Percentiles rank a stretch among this genome's conserved stretches.
These are phyloP conservation scores for Pseudozyma tsukubaensis DNA, from an alignment of 1,284 basidiomycete species.

Conservation along the genomic window DNA sequence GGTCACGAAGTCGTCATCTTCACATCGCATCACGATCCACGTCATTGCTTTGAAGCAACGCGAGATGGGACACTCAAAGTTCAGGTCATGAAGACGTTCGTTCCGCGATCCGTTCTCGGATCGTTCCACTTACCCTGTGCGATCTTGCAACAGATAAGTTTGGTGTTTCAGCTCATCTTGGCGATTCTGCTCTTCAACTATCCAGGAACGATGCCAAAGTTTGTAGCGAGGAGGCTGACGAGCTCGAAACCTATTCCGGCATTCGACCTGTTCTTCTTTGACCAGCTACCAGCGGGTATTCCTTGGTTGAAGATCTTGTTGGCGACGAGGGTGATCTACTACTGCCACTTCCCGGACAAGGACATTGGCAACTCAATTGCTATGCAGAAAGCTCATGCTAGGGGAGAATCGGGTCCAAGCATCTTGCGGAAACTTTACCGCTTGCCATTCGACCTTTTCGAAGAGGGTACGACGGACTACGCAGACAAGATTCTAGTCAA, in stretches of 20 bases:
- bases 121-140: constrained; percentile 89
- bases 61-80: constrained; percentile 78
- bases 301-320: constrained; percentile 81
- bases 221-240: constrained; percentile 49
- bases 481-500: constrained; percentile 92
- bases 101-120: constrained; percentile 79
- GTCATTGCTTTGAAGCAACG: constrained; percentile 67
- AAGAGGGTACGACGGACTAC: constrained; percentile 88
- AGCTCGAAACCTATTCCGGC: constrained; percentile 65
- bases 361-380: constrained; percentile 75
- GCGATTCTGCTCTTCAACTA: constrained; percentile 57
- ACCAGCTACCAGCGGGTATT: constrained; percentile 91
- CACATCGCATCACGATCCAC: constrained; percentile 89
- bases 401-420: constrained; percentile 65
- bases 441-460: constrained; percentile 87
- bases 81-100: constrained; percentile 80
- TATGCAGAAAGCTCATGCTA: constrained; percentile 53
- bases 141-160: constrained; percentile 86
- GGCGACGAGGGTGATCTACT: constrained; percentile 86
- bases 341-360: constrained; percentile 92
- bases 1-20: constrained; percentile 92
- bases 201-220: constrained; percentile 67
- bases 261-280: constrained; percentile 88
- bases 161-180: constrained; percentile 70
- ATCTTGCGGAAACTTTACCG: constrained; percentile 74